Conservation (phyloP, 2,329 filamentous ascomycete species). For the Mollisiaceae sp. region DNA sequence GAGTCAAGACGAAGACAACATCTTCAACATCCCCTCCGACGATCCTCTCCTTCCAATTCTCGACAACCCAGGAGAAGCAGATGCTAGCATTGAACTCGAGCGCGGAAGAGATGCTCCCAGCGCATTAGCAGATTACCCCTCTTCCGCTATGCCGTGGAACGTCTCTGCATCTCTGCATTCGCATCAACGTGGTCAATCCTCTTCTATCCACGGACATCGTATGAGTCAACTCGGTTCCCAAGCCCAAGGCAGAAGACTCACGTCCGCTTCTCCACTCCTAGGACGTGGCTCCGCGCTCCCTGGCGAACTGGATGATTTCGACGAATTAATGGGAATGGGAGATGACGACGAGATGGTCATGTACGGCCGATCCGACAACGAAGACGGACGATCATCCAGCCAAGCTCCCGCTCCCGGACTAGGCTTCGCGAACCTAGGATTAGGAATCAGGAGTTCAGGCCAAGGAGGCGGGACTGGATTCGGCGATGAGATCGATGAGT, state of each 20-base stretch:
- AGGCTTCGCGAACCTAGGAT: neutral
- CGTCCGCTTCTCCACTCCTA: slow-evolving; percentile 65
- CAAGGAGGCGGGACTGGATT: neutral
- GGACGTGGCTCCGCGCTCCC: slow-evolving; percentile 48
- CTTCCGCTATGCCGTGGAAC: slow-evolving; percentile 74
- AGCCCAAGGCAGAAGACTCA: slow-evolving; percentile 49
- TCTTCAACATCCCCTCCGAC: slow-evolving; percentile 5
- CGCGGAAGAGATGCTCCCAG: slow-evolving; percentile 71
- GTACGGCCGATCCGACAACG: slow-evolving; percentile 35
- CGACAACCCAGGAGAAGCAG: slow-evolving; percentile 40
- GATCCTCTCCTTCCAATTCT: slow-evolving; percentile 6
- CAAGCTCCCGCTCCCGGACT: slow-evolving; percentile 4
- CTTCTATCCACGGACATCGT: slow-evolving; percentile 30
- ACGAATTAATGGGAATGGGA: slow-evolving; percentile 23
- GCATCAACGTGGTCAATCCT: slow-evolving; percentile 49
- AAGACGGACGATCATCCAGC: slow-evolving; percentile 4
- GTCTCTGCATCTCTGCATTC: slow-evolving; percentile 58
- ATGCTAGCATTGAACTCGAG: slow-evolving; percentile 56
- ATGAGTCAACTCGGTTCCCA: slow-evolving; percentile 19
- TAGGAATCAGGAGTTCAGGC: slow-evolving; percentile 10
- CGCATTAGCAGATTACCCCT: slow-evolving; percentile 70
- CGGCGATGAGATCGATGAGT: slow-evolving; percentile 42
- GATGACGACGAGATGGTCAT: slow-evolving; percentile 34
- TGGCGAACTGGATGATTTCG: slow-evolving; percentile 35
- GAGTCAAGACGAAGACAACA: slow-evolving; percentile 32